Evolutionary conservation across 805 yeast species (phyloP), one percentile per base, ranked within the genome.

Genomic region (Teunomyces aglyptinius): DNA sequence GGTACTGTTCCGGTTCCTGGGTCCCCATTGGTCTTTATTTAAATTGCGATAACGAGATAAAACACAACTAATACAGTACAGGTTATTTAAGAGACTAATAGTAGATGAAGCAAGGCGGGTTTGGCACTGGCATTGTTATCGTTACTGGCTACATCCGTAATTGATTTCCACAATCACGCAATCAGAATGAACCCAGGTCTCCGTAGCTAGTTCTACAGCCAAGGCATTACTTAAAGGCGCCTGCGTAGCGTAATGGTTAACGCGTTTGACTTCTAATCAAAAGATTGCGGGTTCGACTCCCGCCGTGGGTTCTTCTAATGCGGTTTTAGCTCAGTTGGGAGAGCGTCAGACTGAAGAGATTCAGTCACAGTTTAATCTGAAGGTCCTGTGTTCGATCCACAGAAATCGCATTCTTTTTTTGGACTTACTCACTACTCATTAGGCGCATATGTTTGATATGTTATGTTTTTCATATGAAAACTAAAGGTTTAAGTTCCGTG

Each of bases 251-350:
- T 75, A 77, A 77, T 77, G 81, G 82, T 77, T 76, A 77, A 75
- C 82, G 81, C 82, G 79, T 77, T 77, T 77, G 81, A 77, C 81
- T 77, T 77, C 81, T 77, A 76, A 77, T 77, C 82, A 77, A 76
- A 75, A 76, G 81, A 77, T 76, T 77, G 76, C 75, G 81, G 78
- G 82, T 77, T 77, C 82, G 82, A 77, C 79, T 76, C 82, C 67
- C 71, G 73, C 64, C 71, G 63, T 67, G 71, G 71, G 71, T 66
- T 66, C 56, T 22, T 15, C 27, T 6, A 1, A 5, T 50, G 68
- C 66, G 64, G 68, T 52, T 60, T 63, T 61, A 63, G 68, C 68
- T 63, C 68, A 63, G 66, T 62, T 61, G 68, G 68, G 68, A 63
- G 68, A 63, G 68, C 68, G 68, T 61, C 68, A 63, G 68, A 64